These are phyloP conservation scores for Colletotrichum sp. DNA, from an alignment of 2,329 filamentous ascomycete species.

Conservation along the genomic window DNA sequence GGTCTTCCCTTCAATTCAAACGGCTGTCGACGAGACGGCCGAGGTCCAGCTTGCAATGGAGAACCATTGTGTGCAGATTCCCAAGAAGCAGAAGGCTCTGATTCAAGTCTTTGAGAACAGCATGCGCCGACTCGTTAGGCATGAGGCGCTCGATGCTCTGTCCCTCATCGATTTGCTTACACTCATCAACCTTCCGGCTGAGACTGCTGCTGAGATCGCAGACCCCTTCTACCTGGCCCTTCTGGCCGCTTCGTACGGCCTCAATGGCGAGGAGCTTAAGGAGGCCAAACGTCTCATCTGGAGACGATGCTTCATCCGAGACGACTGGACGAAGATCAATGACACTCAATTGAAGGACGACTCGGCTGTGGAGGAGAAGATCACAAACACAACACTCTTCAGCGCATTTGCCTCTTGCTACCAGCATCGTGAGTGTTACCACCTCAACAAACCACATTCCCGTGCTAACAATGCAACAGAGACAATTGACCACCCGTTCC, in stretches of 20 bases:
- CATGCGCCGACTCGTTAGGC: conserved; percentile 72
- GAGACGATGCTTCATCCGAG: conserved; percentile 83
- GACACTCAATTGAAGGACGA: conserved; percentile 79
- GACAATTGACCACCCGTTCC: conserved; percentile 45
- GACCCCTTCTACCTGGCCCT: conserved; percentile 80
- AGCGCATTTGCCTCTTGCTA: conserved; percentile 69
- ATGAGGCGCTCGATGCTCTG: conserved; percentile 72
- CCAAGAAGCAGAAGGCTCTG: conserved; percentile 69
- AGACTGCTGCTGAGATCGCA: conserved; percentile 57
- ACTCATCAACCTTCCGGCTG: conserved; percentile 61
- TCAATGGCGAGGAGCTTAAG: conserved; percentile 60
- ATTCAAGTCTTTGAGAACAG: conserved; percentile 73
- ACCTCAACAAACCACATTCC: conserved; percentile 17
- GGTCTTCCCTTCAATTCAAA: conserved; percentile 69
- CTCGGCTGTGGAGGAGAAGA: conserved; percentile 63
- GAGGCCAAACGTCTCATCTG: conserved; percentile 73
- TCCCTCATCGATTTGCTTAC: conserved; percentile 79
- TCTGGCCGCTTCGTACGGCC: conserved; percentile 60
- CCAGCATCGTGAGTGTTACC: conserved; percentile 55
- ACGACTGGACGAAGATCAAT: conserved; percentile 85
- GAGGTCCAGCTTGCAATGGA: conserved; percentile 79
- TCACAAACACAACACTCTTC: conserved; percentile 72
- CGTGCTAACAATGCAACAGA: conserved; percentile 40
- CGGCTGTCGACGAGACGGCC: conserved; percentile 80
- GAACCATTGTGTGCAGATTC: conserved; percentile 61